These are phyloP conservation scores for Saururus chinensis DNA, from an alignment of 164 flowering plant species.

Conservation along the genomic window DNA sequence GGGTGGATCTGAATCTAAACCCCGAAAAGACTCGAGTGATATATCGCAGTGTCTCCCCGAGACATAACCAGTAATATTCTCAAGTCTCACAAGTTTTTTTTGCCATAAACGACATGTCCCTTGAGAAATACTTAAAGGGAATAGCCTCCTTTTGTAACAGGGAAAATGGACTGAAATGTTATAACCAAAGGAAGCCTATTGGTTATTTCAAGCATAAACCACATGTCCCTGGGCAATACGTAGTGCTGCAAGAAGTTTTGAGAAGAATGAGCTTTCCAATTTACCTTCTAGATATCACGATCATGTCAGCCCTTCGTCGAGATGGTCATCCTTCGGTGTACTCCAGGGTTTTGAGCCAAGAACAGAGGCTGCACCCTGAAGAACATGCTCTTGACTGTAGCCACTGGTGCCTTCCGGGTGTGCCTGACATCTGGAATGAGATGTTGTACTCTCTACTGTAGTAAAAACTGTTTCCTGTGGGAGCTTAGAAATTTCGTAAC, in stretches of 20 bases:
- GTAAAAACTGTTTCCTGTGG: not conserved
- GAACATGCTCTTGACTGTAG: constrained; percentile 21
- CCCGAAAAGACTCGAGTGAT: constrained; percentile 50
- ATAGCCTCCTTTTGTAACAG: constrained; percentile 17
- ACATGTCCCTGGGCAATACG: constrained; percentile 36
- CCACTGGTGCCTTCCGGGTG: constrained; percentile 34
- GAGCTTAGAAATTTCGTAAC: too few species aligned
- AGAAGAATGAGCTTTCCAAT: constrained; percentile 69
- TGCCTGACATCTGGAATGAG: constrained; percentile 30
- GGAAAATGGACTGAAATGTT: constrained; percentile 73
- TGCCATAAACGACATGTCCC: too few species aligned
- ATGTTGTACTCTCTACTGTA: constrained; percentile 18
- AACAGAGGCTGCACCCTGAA: constrained; percentile 17
- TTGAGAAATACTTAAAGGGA: too few species aligned
- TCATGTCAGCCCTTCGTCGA: constrained; percentile 50
- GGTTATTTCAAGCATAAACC: constrained; percentile 27
- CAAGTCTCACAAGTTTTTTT: not conserved
- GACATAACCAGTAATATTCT: constrained; percentile 54
- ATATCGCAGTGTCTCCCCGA: constrained; percentile 75
- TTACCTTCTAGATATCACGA: constrained; percentile 58
- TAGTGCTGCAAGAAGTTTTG: constrained; percentile 44
- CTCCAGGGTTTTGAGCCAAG: constrained; percentile 19
- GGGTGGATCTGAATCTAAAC: constrained; percentile 69
- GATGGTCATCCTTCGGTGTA: constrained; percentile 89
- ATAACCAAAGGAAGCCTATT: constrained; percentile 57